These are phyloP conservation scores for Stromatinia cepivora DNA, from an alignment of 2,329 filamentous ascomycete genomes.

Conservation along the genomic window DNA sequence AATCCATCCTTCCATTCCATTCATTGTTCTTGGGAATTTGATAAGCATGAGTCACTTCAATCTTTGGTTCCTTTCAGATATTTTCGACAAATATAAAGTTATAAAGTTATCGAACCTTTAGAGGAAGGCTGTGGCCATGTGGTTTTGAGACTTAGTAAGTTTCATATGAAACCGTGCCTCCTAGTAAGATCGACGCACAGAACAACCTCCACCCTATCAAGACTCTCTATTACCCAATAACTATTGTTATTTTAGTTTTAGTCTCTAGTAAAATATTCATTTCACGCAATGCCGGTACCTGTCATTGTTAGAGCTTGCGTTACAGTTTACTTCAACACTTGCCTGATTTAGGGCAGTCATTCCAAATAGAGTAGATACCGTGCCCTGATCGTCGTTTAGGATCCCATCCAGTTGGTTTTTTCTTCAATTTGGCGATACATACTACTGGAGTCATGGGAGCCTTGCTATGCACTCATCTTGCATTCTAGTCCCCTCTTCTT, in stretches of 20 bases:
- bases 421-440: neutral
- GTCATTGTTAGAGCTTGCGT: slow-evolving; percentile 23
- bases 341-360: slow-evolving; percentile 1
- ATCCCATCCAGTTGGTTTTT: slow-evolving; percentile 6
- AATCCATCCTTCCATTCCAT: neutral
- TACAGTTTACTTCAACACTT: slow-evolving; percentile 17
- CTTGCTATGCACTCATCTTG: neutral
- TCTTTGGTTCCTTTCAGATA: neutral
- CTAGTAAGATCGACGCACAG: slow-evolving; percentile 1
- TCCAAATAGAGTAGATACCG: slow-evolving; percentile 20
- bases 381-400: slow-evolving; percentile 28
- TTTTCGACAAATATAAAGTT: neutral
- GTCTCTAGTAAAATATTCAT: neutral
- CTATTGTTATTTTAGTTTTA: slow-evolving; percentile 5
- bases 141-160: slow-evolving; percentile 22
- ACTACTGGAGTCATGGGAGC: slow-evolving; percentile 14
- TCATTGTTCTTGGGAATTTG: neutral
- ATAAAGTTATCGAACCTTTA: neutral
- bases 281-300: slow-evolving; percentile 8
- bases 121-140: neutral
- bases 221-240: neutral
- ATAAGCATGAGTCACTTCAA: slow-evolving; percentile 12
- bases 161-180: slow-evolving; percentile 24
- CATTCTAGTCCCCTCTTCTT: slow-evolving; percentile 6
- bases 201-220: neutral